These are phyloP conservation scores for Barbatosphaeria neglecta DNA, from an alignment of 495 filamentous ascomycete genomes.

Conservation along the genomic window DNA sequence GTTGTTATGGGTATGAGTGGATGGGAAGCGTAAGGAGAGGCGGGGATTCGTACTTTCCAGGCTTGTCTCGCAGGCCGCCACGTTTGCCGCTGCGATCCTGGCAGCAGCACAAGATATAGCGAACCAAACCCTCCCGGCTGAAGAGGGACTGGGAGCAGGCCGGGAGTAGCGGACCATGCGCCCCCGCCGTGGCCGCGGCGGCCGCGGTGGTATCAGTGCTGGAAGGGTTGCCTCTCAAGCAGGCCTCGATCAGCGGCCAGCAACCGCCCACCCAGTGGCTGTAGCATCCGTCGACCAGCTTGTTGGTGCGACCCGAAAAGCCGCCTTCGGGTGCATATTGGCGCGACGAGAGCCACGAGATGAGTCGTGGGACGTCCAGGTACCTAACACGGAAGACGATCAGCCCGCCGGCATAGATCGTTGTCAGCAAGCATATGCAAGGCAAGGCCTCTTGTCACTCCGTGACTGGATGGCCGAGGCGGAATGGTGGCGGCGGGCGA, in stretches of 20 bases:
- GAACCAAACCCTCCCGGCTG: constrained; percentile 68
- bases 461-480: neutral
- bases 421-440: neutral
- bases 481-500: neutral
- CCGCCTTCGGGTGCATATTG: constrained; percentile 91
- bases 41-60: constrained; percentile 57
- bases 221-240: constrained; percentile 31
- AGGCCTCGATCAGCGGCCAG: constrained; percentile 83
- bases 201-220: constrained; percentile 6
- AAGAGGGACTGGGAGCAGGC: constrained; percentile 41
- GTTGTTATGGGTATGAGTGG: constrained; percentile 5
- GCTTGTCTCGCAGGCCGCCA: constrained; percentile 90
- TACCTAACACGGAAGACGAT: constrained; percentile 34
- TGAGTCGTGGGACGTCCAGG: constrained; percentile 63
- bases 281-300: constrained; percentile 95
- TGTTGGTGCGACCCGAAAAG: constrained; percentile 89
- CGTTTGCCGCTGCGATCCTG: constrained; percentile 53
- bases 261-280: constrained; percentile 94
- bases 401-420: neutral
- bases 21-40: constrained; percentile 1
- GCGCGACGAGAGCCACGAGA: constrained; percentile 78
- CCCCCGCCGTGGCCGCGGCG: neutral
- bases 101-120: constrained; percentile 83
- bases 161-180: constrained; percentile 4
- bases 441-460: constrained; percentile 4